Base-by-base conservation (phyloP, 2,329 filamentous ascomycete genomes). In the Drechslera avenae region DNA sequence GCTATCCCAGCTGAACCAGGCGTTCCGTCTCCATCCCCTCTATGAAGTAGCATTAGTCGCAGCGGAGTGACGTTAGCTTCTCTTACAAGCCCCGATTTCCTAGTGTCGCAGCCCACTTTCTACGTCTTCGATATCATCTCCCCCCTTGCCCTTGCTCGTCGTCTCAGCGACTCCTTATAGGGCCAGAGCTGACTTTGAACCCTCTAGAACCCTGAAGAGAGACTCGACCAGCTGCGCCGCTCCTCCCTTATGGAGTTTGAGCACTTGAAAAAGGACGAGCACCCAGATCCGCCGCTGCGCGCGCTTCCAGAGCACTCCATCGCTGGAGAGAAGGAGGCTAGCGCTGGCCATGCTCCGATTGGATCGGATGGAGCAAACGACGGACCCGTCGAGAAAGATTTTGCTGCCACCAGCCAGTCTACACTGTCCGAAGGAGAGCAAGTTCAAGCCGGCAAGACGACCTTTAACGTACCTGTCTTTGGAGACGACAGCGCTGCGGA, bases 211-310 rank as follows among this genome's bases (percentile, higher is more conserved):
- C 78, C 78, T 1, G 62, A 66, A 34, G 69, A 71, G 37, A 74
- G 75, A 60, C 77, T 81, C 52, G 78, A 80, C 52, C 62, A 77
- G 52, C 73, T 81, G 9, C 75, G 78, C 35, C 72, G 76, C 19
- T 75, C 71, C 30, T 80, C 78, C 2, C 63, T 79, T 14, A 59
- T 75, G 55, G 73, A 76, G 52, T 67, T 75, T 56, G 72, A 76
- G 49, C 73, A 75, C 49, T 52, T 76, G 43, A 74, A 67, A 51
- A 62, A 64, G 21, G 68, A 68, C 6, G 54, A 62, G 16, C 65
- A 72, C 32, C 63, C 66, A 13, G 35, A 70, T 16, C 58, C 65
- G 2, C 72, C 73, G 2, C 39, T 68, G 32, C 64, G 73, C 47
- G 59, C 63, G 13, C 54, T 74, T 19, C 73, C 73, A n/a, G 71